These are phyloP conservation scores for Pestalotiopsis sp. DNA, from an alignment of 2,329 filamentous ascomycete species.

Conservation along the genomic window DNA sequence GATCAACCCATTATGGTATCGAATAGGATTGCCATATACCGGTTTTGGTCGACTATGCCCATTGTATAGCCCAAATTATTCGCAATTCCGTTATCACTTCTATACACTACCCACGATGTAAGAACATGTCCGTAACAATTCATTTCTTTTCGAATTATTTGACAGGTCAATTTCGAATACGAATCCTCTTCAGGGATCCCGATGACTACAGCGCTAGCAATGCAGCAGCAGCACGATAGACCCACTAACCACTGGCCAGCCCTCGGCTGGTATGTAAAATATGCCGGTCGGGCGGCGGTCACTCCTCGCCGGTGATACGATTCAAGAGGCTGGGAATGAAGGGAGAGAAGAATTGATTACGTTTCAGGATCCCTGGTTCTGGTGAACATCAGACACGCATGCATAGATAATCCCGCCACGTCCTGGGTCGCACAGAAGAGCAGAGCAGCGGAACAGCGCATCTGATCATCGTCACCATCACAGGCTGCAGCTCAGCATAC, in stretches of 20 bases:
- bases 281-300: background rate
- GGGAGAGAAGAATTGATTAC: background rate
- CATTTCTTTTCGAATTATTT: too few species aligned
- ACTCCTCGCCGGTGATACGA: background rate
- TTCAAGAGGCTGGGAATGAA: background rate
- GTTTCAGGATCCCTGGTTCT: background rate
- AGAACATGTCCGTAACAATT: too few species aligned
- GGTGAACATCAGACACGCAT: background rate
- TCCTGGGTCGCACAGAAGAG: background rate
- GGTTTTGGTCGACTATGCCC: too few species aligned
- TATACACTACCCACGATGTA: too few species aligned
- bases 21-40: too few species aligned
- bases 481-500: background rate
- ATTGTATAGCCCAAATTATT: too few species aligned
- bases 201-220: background rate
- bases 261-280: background rate
- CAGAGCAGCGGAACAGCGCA: too few species aligned
- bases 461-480: too few species aligned
- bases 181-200: background rate
- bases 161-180: background rate
- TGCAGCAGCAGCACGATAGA: background rate
- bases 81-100: too few species aligned
- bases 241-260: background rate
- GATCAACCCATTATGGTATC: too few species aligned
- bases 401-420: background rate